These are phyloP conservation scores for Plasmodium knowlesi DNA, from an alignment of 169 alveolate genomes.

Conservation along the genomic window DNA sequence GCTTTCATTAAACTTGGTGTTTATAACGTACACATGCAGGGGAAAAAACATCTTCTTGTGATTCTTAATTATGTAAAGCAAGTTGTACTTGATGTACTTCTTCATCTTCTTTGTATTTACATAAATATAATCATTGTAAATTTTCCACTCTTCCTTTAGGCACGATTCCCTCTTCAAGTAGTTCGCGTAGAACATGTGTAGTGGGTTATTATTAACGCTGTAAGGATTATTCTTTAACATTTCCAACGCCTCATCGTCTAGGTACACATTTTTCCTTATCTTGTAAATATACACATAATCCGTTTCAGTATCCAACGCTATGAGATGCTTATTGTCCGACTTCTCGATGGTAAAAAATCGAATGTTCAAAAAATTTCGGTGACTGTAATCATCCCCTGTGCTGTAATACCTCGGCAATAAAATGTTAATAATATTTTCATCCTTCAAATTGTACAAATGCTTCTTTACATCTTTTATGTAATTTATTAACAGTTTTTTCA, in stretches of 20 bases:
- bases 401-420: conserved; percentile 72
- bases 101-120: conserved; percentile 47
- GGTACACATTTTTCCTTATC: conserved; percentile 59
- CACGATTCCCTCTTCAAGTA: conserved; percentile 31
- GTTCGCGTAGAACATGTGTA: conserved; percentile 25
- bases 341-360: conserved; percentile 71
- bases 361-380: conserved; percentile 35
- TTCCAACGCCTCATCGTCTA: conserved; percentile 57
- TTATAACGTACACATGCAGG: conserved; percentile 70
- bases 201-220: background rate
- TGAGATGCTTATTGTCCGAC: conserved; percentile 57
- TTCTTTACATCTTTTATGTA: conserved; percentile 60
- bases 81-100: conserved; percentile 39
- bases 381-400: conserved; percentile 49
- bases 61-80: conserved; percentile 64
- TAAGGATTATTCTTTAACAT: conserved; percentile 19
- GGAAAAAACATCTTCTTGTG: conserved; percentile 63
- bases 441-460: conserved; percentile 47
- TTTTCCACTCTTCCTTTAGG: conserved; percentile 71
- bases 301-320: conserved; percentile 69
- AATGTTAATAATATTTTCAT: conserved; percentile 49
- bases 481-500: conserved; percentile 23
- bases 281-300: conserved; percentile 65
- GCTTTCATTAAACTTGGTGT: conserved; percentile 37
- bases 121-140: conserved; percentile 64